phyloP scores from a whole-genome alignment of 2,329 filamentous ascomycete species.

The Botryosphaeria agaves region DNA sequence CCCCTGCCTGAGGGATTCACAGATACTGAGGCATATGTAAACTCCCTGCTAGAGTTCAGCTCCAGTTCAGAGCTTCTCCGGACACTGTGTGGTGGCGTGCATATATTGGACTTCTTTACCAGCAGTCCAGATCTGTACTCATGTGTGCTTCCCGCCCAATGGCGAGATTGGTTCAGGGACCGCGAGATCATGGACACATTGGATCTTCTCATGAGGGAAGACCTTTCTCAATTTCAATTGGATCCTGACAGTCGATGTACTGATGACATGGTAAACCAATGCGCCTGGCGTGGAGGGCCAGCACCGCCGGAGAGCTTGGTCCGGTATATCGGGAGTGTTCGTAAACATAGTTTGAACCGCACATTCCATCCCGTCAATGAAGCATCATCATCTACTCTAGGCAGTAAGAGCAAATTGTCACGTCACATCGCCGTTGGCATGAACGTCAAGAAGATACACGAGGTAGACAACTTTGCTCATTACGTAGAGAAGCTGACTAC shows the following conservation, averaged over 20 bases:
- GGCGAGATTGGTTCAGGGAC: slow-evolving; percentile 60
- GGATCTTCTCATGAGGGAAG: slow-evolving; percentile 64
- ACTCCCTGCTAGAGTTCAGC: slow-evolving; percentile 60
- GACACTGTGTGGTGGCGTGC: slow-evolving; percentile 88
- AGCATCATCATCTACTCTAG: too few species aligned
- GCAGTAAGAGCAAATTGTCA: slow-evolving; percentile 9
- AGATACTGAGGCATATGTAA: slow-evolving; percentile 58
- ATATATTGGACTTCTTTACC: slow-evolving; percentile 93
- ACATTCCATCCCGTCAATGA: too few species aligned
- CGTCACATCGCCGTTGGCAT: slow-evolving; percentile 70
- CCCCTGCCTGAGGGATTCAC: slow-evolving; percentile 56
- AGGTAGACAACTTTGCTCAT: slow-evolving; percentile 78
- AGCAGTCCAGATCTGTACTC: slow-evolving; percentile 69
- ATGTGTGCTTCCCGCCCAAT: slow-evolving; percentile 57
- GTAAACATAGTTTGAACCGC: slow-evolving; percentile 49
- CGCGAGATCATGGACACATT: slow-evolving; percentile 60
- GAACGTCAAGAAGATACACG: slow-evolving; percentile 91
- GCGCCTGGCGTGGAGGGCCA: slow-evolving; percentile 26
- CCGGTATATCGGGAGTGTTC: slow-evolving; percentile 54
- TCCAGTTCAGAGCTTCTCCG: slow-evolving; percentile 61
- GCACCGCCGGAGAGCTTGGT: slow-evolving; percentile 40
- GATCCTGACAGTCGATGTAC: slow-evolving; percentile 2
- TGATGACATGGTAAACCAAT: too few species aligned
- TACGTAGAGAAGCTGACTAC: slow-evolving; percentile 56
- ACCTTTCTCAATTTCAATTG: slow-evolving; percentile 34